phyloP scores from a whole-genome alignment of 805 yeast genomes.

The Suhomyces pyralidae region DNA sequence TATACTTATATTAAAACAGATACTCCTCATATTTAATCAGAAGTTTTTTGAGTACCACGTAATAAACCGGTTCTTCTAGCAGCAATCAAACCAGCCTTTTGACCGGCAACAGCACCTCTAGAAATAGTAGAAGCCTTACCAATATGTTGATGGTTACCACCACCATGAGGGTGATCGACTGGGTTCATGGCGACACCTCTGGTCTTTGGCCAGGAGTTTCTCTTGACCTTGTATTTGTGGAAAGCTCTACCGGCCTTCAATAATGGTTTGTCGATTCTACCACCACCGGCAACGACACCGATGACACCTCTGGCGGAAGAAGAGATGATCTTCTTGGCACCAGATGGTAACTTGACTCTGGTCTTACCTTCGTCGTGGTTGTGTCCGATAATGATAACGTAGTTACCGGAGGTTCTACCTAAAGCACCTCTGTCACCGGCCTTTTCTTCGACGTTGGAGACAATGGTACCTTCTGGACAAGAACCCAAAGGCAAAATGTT shows the following conservation, averaged over 20 bases:
- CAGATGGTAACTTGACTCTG: conserved; percentile 98
- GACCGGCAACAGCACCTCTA: conserved; percentile 99
- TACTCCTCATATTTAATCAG: conserved; percentile 25
- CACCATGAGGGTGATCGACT: conserved; percentile 99
- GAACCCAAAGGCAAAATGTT: conserved; percentile 95
- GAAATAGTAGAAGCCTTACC: conserved; percentile 99
- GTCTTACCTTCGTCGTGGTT: conserved; percentile 99
- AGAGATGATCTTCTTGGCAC: conserved; percentile 95
- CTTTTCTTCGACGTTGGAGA: conserved; percentile 97
- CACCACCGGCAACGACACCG: conserved; percentile 99
- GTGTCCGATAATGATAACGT: conserved; percentile 98
- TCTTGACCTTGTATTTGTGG: conserved; percentile 99
- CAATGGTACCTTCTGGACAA: conserved; percentile 99
- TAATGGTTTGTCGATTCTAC: conserved; percentile 99
- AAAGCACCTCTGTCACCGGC: conserved; percentile 99
- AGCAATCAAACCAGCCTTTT: conserved; percentile 99
- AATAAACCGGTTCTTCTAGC: conserved; percentile 99
- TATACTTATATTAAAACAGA: conserved; percentile 3
- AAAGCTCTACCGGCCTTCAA: conserved; percentile 99
- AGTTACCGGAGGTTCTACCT: conserved; percentile 99
- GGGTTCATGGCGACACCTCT: conserved; percentile 99
- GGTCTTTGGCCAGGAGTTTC: conserved; percentile 99
- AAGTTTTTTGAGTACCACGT: conserved; percentile 96
- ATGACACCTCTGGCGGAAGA: conserved; percentile 99
- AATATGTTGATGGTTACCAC: conserved; percentile 99